Base-by-base conservation (phyloP, 2,329 filamentous ascomycete species). In the Plectosphaerella plurivora region DNA sequence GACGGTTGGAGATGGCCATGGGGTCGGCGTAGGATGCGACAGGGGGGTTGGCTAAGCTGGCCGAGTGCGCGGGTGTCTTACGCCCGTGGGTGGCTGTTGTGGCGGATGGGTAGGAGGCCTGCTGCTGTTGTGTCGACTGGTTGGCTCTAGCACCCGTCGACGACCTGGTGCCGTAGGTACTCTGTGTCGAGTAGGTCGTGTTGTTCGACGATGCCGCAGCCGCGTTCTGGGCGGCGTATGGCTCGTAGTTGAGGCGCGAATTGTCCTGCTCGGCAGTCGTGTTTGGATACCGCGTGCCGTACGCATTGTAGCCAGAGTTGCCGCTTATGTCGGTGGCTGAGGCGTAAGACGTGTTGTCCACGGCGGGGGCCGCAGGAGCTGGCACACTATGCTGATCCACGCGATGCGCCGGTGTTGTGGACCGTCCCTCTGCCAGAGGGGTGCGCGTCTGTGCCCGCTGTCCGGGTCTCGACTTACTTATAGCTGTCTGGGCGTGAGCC, bases 321-420 rank as follows among this genome's bases (percentile, higher is more conserved):
- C 22, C 53, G 22, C 46, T 55, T 5, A 61, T 37, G 25, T 63
- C 63, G 1, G 63, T 59, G 24, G 53, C 49, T 15, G 59, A 45
- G 6, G 47, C 49, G 35, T 50, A 53, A 5, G 35, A 41, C 37
- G 50, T 46, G 20, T 22, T 55, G 41, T 35, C 58, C 24, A 49
- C 45, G 42, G 52, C 60, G 33, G 47, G 33, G 10, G 28, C 28
- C 7, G 46, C 35, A 8, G 37, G 20, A 4, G 48, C 61, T n/a
- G 63, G 67, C n/a, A 64, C 56, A 51, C 68, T 65, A 10, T 70
- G 65, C 46, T 74, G 57, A 55, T 69, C 61, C 8, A 56, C 57
- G 12, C 64, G 59, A 33, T 61, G 63, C 24, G 53, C 36, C 11
- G 53, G 49, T 8, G 52, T 61, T 7, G 62, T 47, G 41, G 36